A percentile compares a stretch with the other conserved stretches of the same genome.
Evolutionary conservation across 306 rosid genomes (phyloP).

Genomic region (Sophora flavescens): DNA sequence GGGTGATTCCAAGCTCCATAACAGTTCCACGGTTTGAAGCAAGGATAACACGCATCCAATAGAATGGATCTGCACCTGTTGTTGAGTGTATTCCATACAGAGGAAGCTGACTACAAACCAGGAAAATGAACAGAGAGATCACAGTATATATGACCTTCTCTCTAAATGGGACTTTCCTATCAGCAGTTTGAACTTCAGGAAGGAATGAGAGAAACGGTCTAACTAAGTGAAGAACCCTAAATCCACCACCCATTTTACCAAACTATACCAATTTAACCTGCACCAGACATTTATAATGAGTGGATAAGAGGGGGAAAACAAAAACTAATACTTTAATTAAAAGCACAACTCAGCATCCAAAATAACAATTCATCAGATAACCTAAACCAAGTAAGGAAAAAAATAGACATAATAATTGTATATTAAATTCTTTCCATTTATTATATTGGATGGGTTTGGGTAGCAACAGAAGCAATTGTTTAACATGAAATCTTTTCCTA

Average conservation of each 20-base stretch:
- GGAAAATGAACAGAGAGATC: constrained; percentile 67
- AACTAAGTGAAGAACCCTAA: constrained; percentile 72
- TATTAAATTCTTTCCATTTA: background rate
- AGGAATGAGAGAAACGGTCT: constrained; percentile 77
- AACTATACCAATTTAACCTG: constrained; percentile 32
- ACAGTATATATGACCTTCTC: constrained; percentile 80
- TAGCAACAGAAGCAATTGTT: background rate
- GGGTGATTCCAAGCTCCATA: constrained; percentile 77
- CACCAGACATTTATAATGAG: background rate
- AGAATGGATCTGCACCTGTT: constrained; percentile 82
- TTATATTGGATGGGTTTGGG: background rate
- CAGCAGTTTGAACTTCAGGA: constrained; percentile 76
- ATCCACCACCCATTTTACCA: constrained; percentile 72
- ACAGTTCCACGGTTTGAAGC: constrained; percentile 86
- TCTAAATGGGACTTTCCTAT: constrained; percentile 67
- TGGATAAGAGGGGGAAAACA: background rate
- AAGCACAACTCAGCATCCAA: constrained; percentile 3
- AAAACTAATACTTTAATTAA: background rate
- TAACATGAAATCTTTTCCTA: background rate
- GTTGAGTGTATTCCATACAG: constrained; percentile 83
- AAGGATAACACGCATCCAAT: constrained; percentile 81
- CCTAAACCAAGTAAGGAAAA: background rate
- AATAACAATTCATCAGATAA: background rate
- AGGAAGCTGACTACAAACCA: constrained; percentile 82
- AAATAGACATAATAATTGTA: background rate